phyloP scores from a whole-genome alignment of 78 protist species.

The Speleostelium caveatum region DNA sequence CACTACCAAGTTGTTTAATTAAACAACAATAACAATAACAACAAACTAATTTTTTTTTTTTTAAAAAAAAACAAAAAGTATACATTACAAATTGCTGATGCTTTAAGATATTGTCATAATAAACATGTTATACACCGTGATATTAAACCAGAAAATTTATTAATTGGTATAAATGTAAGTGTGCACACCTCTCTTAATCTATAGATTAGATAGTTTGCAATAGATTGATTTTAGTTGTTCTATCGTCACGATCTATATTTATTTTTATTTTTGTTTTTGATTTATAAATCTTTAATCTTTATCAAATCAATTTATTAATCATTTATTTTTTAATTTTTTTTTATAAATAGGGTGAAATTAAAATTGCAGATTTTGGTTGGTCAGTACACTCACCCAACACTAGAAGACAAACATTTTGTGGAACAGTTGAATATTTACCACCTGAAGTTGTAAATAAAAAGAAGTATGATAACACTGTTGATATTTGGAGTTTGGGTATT shows the following conservation, averaged over 20 bases:
- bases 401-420: slow-evolving; percentile 53
- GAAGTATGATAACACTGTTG: slow-evolving; percentile 90
- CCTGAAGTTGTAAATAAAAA: slow-evolving; percentile 86
- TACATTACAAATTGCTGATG: slow-evolving; percentile 89
- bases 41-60: background rate
- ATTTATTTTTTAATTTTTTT: no score
- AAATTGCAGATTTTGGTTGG: slow-evolving; percentile 88
- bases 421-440: slow-evolving; percentile 92
- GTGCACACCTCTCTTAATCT: background rate
- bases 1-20: background rate
- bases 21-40: background rate
- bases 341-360: slow-evolving; percentile 85
- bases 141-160: slow-evolving; percentile 98
- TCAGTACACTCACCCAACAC: slow-evolving; percentile 61
- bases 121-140: slow-evolving; percentile 97
- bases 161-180: slow-evolving; percentile 79
- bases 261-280: slow-evolving; percentile 73
- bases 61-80: slow-evolving; percentile 35
- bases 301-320: no score
- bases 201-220: background rate
- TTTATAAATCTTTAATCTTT: no score
- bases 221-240: background rate
- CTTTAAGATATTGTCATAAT: slow-evolving; percentile 91
- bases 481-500: slow-evolving; percentile 95
- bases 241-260: background rate